Percentiles rank a stretch among this genome's conserved stretches.
These are phyloP conservation scores for Coemansia brasiliensis DNA, from an alignment of 192 early-diverging fungal genomes.

Conservation along the genomic window DNA sequence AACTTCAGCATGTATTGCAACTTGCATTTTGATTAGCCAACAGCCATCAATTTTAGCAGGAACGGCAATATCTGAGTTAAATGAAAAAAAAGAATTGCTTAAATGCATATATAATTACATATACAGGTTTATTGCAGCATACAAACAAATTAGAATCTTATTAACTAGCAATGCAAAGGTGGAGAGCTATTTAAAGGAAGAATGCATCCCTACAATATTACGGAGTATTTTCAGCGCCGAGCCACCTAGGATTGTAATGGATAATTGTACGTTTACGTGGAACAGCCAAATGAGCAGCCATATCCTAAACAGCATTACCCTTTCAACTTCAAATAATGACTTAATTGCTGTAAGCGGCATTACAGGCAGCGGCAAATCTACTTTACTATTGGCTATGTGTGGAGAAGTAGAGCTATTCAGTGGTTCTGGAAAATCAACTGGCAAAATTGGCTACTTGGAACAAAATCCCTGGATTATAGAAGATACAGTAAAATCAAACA, in stretches of 20 bases:
- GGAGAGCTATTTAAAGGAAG: slow-evolving; percentile 18
- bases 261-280: slow-evolving; percentile 22
- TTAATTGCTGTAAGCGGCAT: slow-evolving; percentile 76
- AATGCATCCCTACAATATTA: slow-evolving; percentile 19
- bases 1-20: not conserved
- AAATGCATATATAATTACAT: not conserved
- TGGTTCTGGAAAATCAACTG: slow-evolving; percentile 57
- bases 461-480: slow-evolving; percentile 74
- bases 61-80: slow-evolving; percentile 24
- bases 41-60: slow-evolving; percentile 3
- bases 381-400: slow-evolving; percentile 73
- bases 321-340: slow-evolving; percentile 53
- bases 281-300: not conserved
- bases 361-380: slow-evolving; percentile 82
- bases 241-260: slow-evolving; percentile 4
- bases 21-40: slow-evolving; percentile 4
- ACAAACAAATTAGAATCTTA: not conserved
- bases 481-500: slow-evolving; percentile 12
- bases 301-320: slow-evolving; percentile 44
- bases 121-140: not conserved
- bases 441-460: slow-evolving; percentile 71
- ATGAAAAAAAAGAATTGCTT: slow-evolving; percentile 8
- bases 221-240: not conserved
- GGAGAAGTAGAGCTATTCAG: slow-evolving; percentile 68
- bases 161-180: not conserved